phyloP scores from a whole-genome alignment of 768 basidiomycete species.

The Cubamyces sp. region DNA sequence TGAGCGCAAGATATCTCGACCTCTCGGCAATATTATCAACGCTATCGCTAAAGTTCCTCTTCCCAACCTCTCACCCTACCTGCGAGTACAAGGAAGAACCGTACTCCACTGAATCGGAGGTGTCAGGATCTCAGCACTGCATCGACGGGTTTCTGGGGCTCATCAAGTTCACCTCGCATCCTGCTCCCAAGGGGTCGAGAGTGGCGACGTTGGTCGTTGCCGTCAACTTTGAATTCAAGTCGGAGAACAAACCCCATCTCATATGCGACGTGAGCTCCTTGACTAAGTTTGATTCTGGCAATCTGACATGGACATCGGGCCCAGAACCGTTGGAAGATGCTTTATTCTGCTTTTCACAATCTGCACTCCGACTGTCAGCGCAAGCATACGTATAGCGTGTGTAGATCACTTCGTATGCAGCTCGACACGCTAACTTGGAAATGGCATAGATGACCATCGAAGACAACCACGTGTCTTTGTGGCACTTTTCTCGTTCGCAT shows the following conservation, averaged over 20 bases:
- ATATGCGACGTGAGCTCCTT: background rate
- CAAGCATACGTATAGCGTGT: slow-evolving; percentile 6
- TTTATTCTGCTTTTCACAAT: slow-evolving; percentile 3
- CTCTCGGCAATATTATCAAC: slow-evolving; percentile 5
- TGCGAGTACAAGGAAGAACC: slow-evolving; percentile 2
- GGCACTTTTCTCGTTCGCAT: slow-evolving; percentile 10
- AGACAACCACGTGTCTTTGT: slow-evolving; percentile 5
- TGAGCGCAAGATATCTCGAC: background rate
- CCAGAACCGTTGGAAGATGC: slow-evolving; percentile 2
- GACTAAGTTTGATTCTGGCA: background rate
- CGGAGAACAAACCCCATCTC: background rate
- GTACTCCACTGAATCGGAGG: slow-evolving; percentile 1
- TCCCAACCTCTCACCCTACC: slow-evolving; percentile 5
- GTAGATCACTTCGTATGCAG: background rate
- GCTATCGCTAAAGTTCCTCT: slow-evolving; percentile 1
- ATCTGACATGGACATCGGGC: background rate
- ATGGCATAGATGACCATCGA: slow-evolving; percentile 3
- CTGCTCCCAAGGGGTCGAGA: background rate
- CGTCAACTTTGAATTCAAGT: background rate
- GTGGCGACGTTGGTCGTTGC: background rate
- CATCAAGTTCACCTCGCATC: slow-evolving; percentile 1
- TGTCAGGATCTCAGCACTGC: slow-evolving; percentile 3
- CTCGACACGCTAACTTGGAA: background rate
- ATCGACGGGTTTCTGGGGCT: slow-evolving; percentile 2
- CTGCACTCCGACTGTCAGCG: background rate